Base-by-base conservation (phyloP, 1,139 yeast species). In the Schwanniomyces etchellsii region DNA sequence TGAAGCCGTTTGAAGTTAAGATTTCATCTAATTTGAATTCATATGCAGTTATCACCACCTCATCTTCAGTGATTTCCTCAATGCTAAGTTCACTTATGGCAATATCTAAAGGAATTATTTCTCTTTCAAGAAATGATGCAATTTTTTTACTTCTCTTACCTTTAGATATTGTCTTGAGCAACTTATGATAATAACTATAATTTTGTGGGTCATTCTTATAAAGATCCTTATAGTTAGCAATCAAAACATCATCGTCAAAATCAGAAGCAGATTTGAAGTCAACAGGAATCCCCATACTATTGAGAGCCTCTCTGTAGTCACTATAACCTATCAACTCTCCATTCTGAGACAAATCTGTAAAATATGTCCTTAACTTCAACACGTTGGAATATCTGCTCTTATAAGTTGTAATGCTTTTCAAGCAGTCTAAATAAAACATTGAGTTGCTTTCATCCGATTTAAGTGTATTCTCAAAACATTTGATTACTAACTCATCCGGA, bases 1-100 rank as follows among this genome's bases (percentile, higher is more conserved):
- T 58, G 23, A 72, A 54, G 2, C 85, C 91, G 37, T 82, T 68
- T 1, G 78, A 59, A 32, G 75, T 67, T 31, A 85, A 54, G 0
- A 86, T 78, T 31, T 81, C 91, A 29, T 71, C 72, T 3, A 70
- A 55, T 36, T 77, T 77, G 31, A 77, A 65, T 35, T 80, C 77
- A 43, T 71, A 79, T 0, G 89, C 86, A 1, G 91, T 81, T 20
- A 77, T 65, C 4, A 82, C 73, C 26, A 82, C 76, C 36, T 82
- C 93, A 45, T 81, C 91, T 47, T 81, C 93, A 3, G 85, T 80
- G 5, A 74, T 65, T 22, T 72, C 75, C 41, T 73, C 80, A 15
- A 81, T 70, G 11, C 76, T 80, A 28, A 86, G 55, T 11, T 70
- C 66, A 1, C 65, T 66, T 41, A 81, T 74, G 0, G 96, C 93